Base-by-base conservation (phyloP, 805 yeast genomes). In the Lachancea kluyveri region DNA sequence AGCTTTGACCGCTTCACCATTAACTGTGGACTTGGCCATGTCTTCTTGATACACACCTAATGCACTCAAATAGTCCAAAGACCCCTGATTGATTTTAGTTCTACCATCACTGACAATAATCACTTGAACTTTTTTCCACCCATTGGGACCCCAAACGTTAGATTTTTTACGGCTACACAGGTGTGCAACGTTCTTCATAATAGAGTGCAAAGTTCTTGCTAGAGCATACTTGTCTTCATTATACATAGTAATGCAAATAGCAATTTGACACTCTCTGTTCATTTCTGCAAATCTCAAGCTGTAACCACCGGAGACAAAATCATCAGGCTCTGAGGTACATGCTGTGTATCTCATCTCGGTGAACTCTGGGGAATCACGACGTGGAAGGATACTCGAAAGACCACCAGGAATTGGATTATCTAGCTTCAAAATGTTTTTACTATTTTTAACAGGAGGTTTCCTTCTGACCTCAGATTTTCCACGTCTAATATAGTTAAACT, bases 11-110 rank as follows among this genome's bases (percentile, higher is more conserved):
- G 80, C 82, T 50, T 85, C 82, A 48, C 85, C 84, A 57, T 92
- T 92, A 36, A 92, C 98, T 40, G 70, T 80, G 21, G 94, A 90
- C 54, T 94, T 82, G 29, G 99, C 96, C 59, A 92, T 85, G 29
- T 95, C 96, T 41, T 90, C 97, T 57, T 92, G 99, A 57, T 86
- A 92, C 28, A 92, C 84, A 46, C 99, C 99, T 62, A 94, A 77
- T 0, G 96, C 95, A 1, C 96, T 87, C 37, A 92, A 67, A 27
- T 84, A 73, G 57, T 90, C 95, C 26, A 92, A 62, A 2, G 88
- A 90, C 11, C 94, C 82, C 15, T 83, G 83, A 46, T 77, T 70
- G 28, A 92, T 79, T 51, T 90, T 90, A 37, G 81, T 75, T 60
- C 99, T 77, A 48, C 99, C 99, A 62, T 92, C 99, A 28, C 95